phyloP scores from a whole-genome alignment of 2,329 filamentous ascomycete genomes.

The Ophiostoma sp. region DNA sequence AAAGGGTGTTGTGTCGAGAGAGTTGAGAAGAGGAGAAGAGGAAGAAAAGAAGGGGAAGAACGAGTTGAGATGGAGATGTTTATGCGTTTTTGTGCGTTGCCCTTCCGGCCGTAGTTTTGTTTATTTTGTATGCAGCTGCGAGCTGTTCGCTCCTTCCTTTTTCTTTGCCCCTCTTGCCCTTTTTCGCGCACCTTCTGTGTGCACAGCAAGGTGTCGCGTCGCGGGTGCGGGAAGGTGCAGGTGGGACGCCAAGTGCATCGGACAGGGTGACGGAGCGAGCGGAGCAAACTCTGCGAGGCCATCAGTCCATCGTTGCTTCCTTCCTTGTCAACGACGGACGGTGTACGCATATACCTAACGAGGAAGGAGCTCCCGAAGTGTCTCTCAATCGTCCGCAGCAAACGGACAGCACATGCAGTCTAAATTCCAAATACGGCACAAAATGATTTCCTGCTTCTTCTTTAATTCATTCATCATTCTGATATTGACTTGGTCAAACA shows the following conservation, averaged over 20 bases:
- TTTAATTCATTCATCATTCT: not conserved
- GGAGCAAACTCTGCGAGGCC: not conserved
- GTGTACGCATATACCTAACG: not conserved
- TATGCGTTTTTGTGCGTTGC: constrained; percentile 17
- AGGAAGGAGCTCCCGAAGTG: not conserved
- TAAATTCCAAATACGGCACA: not conserved
- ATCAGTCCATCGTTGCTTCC: not conserved
- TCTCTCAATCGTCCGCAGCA: not conserved
- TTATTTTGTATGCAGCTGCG: constrained; percentile 14
- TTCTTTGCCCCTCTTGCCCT: constrained; percentile 2
- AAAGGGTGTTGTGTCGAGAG: constrained; percentile 9
- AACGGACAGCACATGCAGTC: not conserved
- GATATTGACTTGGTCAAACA: not conserved
- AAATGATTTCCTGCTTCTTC: not conserved
- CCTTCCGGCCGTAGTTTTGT: constrained; percentile 19
- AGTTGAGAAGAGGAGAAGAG: not conserved
- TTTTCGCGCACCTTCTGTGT: constrained; percentile 25
- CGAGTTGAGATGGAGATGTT: constrained; percentile 6
- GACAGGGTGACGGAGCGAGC: not conserved
- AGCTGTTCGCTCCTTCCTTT: constrained; percentile 20
- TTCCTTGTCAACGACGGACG: not conserved
- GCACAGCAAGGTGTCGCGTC: constrained; percentile 8
- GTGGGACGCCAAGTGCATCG: not conserved
- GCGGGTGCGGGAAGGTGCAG: constrained; percentile 18
- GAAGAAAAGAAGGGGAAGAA: not conserved